phyloP scores from a whole-genome alignment of 2,329 filamentous ascomycete genomes.

The Sporothrix globosa region DNA sequence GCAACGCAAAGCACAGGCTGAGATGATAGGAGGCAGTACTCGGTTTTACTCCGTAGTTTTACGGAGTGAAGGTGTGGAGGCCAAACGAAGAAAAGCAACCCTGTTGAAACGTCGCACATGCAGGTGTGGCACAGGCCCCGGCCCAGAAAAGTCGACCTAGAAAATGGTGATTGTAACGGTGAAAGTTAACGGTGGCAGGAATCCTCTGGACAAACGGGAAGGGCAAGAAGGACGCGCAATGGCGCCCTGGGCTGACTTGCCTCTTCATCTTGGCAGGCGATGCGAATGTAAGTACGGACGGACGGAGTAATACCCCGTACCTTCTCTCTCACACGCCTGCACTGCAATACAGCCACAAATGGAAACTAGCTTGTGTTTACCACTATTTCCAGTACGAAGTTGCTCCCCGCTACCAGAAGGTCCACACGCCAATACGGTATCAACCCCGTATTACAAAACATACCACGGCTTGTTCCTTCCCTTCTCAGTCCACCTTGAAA shows the following conservation, averaged over 20 bases:
- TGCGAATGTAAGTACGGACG: background rate
- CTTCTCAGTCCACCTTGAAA: background rate
- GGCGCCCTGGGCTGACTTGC: constrained; percentile 18
- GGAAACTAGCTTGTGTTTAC: background rate
- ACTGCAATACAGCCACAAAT: background rate
- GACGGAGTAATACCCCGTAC: background rate
- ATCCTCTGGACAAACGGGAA: background rate
- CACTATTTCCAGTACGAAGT: background rate
- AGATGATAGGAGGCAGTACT: background rate
- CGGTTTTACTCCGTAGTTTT: too few relatives aligned
- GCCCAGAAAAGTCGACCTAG: background rate
- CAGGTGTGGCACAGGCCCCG: constrained; percentile 19
- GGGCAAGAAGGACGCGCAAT: constrained; percentile 16
- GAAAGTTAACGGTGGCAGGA: background rate
- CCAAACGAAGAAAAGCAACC: background rate
- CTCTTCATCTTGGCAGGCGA: background rate
- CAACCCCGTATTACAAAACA: background rate
- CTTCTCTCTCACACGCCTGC: background rate
- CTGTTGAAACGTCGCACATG: constrained; percentile 27
- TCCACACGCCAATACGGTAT: constrained; percentile 1
- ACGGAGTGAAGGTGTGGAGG: background rate
- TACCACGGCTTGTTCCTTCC: constrained; percentile 3
- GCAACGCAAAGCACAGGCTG: constrained; percentile 20
- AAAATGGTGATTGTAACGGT: background rate
- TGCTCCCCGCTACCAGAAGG: background rate